Conservation (phyloP, 208 protist species). For the Tritrichomonas musculus region DNA sequence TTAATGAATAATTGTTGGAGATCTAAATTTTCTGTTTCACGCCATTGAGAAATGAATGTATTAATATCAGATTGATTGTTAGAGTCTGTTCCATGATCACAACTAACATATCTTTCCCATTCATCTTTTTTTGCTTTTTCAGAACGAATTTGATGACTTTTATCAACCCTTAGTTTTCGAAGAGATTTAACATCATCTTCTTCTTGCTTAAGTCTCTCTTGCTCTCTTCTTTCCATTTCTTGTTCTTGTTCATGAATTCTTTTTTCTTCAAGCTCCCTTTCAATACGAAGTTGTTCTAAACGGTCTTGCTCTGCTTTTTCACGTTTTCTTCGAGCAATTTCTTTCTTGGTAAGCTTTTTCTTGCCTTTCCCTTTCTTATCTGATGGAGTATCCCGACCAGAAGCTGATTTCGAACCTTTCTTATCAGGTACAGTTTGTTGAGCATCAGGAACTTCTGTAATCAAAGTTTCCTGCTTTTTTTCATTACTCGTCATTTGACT, state of each 20-base stretch:
- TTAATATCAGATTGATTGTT: background rate
- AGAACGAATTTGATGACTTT: background rate
- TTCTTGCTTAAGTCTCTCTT: background rate
- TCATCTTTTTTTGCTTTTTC: background rate
- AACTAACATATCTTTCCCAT: background rate
- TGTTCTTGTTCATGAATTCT: background rate
- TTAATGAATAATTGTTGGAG: background rate
- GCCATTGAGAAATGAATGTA: background rate
- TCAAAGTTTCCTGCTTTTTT: background rate
- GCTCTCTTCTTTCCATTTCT: background rate
- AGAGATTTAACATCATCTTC: background rate
- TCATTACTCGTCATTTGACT: background rate
- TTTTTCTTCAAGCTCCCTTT: background rate
- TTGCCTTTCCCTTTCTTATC: background rate
- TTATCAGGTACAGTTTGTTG: background rate
- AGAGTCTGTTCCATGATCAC: background rate
- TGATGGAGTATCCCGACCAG: background rate
- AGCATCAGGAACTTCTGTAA: background rate
- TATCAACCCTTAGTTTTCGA: background rate
- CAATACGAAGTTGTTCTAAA: background rate
- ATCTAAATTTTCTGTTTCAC: background rate
- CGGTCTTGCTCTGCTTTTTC: conserved; percentile 9
- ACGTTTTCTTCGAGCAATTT: background rate
- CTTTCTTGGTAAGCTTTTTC: conserved; percentile 1
- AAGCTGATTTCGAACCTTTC: background rate